These are phyloP conservation scores for Linanthus parryae DNA, from an alignment of 148 eudicot genomes.

Conservation along the genomic window DNA sequence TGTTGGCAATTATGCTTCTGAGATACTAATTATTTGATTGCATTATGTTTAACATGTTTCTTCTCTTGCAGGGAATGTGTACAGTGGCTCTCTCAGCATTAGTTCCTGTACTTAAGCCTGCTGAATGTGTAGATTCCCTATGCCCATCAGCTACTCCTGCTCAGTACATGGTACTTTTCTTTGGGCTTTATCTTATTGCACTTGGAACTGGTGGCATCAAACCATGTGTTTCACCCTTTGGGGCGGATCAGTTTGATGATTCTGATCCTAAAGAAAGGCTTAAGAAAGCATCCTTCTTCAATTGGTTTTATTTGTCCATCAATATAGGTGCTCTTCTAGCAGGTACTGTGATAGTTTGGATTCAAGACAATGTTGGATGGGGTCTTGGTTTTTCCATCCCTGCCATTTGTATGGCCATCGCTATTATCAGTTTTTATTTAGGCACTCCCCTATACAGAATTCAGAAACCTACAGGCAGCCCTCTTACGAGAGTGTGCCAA, in stretches of 20 bases:
- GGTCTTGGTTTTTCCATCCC: conserved; percentile 65
- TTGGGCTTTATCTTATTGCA: conserved; percentile 46
- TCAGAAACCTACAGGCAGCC: conserved; percentile 68
- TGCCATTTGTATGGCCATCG: conserved; percentile 53
- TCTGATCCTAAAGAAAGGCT: conserved; percentile 48
- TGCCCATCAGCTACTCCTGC: conserved; percentile 45
- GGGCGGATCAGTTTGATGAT: conserved; percentile 71
- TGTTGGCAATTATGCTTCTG: too few species aligned
- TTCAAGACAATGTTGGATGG: conserved; percentile 72
- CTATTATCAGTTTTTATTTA: conserved; percentile 45
- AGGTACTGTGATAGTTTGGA: conserved; percentile 50
- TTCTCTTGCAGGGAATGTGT: conserved; percentile 40
- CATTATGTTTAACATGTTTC: not conserved
- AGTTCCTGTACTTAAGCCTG: conserved; percentile 28
- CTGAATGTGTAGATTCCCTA: conserved; percentile 35
- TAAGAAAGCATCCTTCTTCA: conserved; percentile 64
- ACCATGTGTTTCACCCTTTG: conserved; percentile 52
- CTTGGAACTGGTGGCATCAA: conserved; percentile 52
- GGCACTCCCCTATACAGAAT: conserved; percentile 57
- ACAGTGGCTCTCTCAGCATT: conserved; percentile 41
- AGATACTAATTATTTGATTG: too few species aligned
- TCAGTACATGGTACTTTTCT: conserved; percentile 37
- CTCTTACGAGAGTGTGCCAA: conserved; percentile 58
- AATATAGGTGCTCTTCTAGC: conserved; percentile 56
- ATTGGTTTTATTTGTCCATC: conserved; percentile 61